phyloP scores from a whole-genome alignment of 805 yeast species.

The Metschnikowia dekortorum region DNA sequence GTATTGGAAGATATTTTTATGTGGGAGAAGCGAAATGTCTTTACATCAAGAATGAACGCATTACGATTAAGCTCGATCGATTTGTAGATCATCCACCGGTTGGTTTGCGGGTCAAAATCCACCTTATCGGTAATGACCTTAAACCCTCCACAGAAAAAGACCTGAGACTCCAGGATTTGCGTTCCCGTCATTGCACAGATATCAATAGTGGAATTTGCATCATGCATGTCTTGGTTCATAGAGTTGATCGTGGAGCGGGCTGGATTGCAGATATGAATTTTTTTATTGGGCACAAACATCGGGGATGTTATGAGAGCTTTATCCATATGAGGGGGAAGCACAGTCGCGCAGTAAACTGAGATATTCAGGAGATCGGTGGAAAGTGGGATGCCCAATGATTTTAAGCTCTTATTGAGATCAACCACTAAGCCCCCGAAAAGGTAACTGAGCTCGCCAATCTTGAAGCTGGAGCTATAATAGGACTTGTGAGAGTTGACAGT shows the following conservation, averaged over 20 bases:
- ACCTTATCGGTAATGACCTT: constrained; percentile 29
- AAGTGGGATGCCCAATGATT: constrained; percentile 29
- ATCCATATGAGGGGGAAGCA: constrained; percentile 37
- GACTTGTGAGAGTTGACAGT: constrained; percentile 3
- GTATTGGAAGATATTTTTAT: constrained; percentile 24
- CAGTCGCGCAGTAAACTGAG: constrained; percentile 35
- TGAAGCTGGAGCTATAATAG: constrained; percentile 30
- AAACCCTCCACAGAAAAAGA: constrained; percentile 70
- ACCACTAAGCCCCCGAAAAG: constrained; percentile 36
- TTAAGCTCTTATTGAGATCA: constrained; percentile 17
- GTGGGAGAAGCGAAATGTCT: constrained; percentile 46
- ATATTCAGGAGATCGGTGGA: constrained; percentile 26
- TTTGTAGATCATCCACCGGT: constrained; percentile 38
- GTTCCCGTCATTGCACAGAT: constrained; percentile 46
- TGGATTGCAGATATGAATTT: constrained; percentile 27
- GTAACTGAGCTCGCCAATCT: constrained; percentile 27
- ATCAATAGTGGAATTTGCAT: constrained; percentile 46
- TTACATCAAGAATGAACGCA: constrained; percentile 56
- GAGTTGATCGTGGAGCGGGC: constrained; percentile 28
- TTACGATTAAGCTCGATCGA: constrained; percentile 46
- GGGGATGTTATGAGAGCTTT: constrained; percentile 35
- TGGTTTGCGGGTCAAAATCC: constrained; percentile 19
- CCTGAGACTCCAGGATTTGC: constrained; percentile 50
- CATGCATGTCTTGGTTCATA: constrained; percentile 23
- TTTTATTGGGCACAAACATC: constrained; percentile 37